A percentile compares a stretch with the other conserved stretches of the same genome.
phyloP scores from a whole-genome alignment of 352 stramenopile species.

The Phytophthora pseudosyringae region DNA sequence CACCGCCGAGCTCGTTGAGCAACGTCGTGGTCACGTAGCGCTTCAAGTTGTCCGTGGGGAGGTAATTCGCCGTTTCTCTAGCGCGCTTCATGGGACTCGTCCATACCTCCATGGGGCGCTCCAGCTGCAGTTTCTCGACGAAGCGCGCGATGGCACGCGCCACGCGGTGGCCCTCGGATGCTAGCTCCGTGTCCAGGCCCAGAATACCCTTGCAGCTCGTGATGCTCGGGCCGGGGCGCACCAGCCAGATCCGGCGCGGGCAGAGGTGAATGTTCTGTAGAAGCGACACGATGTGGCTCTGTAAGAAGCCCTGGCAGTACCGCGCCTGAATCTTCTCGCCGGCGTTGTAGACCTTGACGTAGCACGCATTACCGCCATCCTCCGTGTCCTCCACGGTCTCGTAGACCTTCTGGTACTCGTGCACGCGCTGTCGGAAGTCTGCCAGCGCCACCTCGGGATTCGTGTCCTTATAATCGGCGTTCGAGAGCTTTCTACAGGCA shows the following conservation, averaged over 20 bases:
- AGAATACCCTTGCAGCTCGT: constrained; percentile 82
- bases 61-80: constrained; percentile 73
- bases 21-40: constrained; percentile 88
- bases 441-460: constrained; percentile 84
- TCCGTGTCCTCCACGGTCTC: constrained; percentile 91
- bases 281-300: constrained; percentile 89
- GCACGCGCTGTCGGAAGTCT: constrained; percentile 89
- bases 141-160: constrained; percentile 86
- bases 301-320: constrained; percentile 86
- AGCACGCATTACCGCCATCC: constrained; percentile 81
- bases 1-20: constrained; percentile 91
- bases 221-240: constrained; percentile 84
- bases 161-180: constrained; percentile 80
- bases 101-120: constrained; percentile 79
- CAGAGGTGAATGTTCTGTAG: constrained; percentile 93
- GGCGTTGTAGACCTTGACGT: constrained; percentile 94
- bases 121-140: constrained; percentile 79
- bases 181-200: constrained; percentile 84
- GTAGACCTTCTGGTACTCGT: constrained; percentile 94
- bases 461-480: constrained; percentile 92
- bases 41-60: constrained; percentile 70
- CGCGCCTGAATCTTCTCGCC: constrained; percentile 92
- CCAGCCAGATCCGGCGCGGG: constrained; percentile 91
- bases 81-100: constrained; percentile 85
- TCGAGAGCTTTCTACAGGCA: constrained; percentile 67